phyloP scores from a whole-genome alignment of 2,329 filamentous ascomycete species.

The Penicillium sclerotigenum region DNA sequence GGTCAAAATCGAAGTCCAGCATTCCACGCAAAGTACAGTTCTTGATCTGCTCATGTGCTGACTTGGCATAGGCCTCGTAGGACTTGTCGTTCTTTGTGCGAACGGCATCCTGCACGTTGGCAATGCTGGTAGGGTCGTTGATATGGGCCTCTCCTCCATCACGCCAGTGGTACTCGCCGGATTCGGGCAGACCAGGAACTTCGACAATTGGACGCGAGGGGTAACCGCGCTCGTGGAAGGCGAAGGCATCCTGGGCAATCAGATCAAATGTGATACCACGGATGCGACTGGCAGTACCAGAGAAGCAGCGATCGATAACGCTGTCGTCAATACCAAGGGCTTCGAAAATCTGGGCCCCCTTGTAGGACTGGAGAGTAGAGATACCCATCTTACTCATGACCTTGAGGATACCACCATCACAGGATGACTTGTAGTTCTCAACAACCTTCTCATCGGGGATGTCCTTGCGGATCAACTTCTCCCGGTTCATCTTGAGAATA shows the following conservation, averaged over 20 bases:
- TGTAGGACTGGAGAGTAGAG: conserved; percentile 92
- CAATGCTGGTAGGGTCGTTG: conserved; percentile 91
- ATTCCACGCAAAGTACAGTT: conserved; percentile 90
- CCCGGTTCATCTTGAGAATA: conserved; percentile 92
- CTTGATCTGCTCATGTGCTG: conserved; percentile 95
- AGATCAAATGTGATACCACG: conserved; percentile 90
- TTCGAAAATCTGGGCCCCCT: conserved; percentile 97
- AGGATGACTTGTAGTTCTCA: conserved; percentile 94
- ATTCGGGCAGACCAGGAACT: conserved; percentile 79
- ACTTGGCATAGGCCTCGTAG: conserved; percentile 90
- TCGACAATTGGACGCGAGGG: conserved; percentile 73
- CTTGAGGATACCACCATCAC: conserved; percentile 93
- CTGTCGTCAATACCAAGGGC: conserved; percentile 88
- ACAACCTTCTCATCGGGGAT: conserved; percentile 77
- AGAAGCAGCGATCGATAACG: conserved; percentile 92
- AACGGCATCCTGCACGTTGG: conserved; percentile 94
- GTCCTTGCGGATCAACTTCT: conserved; percentile 89
- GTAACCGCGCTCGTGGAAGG: conserved; percentile 91
- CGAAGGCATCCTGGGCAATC: conserved; percentile 90
- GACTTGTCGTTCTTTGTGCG: conserved; percentile 98
- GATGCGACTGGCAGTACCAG: conserved; percentile 89
- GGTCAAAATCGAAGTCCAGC: conserved; percentile 94
- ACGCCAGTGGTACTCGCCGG: conserved; percentile 97
- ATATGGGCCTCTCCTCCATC: conserved; percentile 93
- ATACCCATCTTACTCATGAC: conserved; percentile 99